Percentiles rank a stretch among this genome's conserved stretches.
Evolutionary conservation across 2,329 filamentous ascomycete species (phyloP).

Genomic region (Botrytis squamosa): DNA sequence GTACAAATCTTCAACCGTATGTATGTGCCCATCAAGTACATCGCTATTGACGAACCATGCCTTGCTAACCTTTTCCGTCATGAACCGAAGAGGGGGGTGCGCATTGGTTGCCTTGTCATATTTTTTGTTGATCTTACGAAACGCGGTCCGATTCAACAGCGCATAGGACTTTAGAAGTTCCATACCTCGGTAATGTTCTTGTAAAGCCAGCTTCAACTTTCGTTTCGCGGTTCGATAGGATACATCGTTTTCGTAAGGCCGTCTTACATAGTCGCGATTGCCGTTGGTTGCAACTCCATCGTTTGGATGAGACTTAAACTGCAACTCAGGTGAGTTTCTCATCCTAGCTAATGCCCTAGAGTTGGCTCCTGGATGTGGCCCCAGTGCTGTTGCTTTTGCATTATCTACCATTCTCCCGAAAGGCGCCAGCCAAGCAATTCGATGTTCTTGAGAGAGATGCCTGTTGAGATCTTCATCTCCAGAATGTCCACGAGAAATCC

Average conservation of each 20-base stretch:
- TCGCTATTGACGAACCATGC: slow-evolving; percentile 92
- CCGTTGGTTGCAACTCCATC: slow-evolving; percentile 29
- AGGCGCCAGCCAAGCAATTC: slow-evolving; percentile 50
- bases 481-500: slow-evolving; percentile 26
- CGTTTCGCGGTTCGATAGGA: slow-evolving; percentile 85
- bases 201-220: slow-evolving; percentile 85
- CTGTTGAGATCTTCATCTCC: slow-evolving; percentile 26
- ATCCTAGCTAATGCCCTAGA: slow-evolving; percentile 58
- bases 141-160: slow-evolving; percentile 85
- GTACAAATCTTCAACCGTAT: slow-evolving; percentile 84
- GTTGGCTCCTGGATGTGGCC: slow-evolving; percentile 54
- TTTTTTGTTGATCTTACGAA: slow-evolving; percentile 98
- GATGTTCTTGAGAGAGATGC: slow-evolving; percentile 31
- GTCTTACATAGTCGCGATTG: slow-evolving; percentile 51
- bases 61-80: slow-evolving; percentile 87
- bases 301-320: slow-evolving; percentile 43
- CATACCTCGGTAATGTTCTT: slow-evolving; percentile 89
- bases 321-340: slow-evolving; percentile 40
- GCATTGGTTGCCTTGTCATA: slow-evolving; percentile 90
- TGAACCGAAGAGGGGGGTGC: slow-evolving; percentile 73
- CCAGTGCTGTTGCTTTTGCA: slow-evolving; percentile 50
- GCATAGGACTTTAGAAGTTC: slow-evolving; percentile 92
- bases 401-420: slow-evolving; percentile 40
- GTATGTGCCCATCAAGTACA: slow-evolving; percentile 75
- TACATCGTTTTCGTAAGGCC: slow-evolving; percentile 57